Base-by-base conservation (phyloP, 805 yeast genomes). In the Saccharomycodes ludwigii region DNA sequence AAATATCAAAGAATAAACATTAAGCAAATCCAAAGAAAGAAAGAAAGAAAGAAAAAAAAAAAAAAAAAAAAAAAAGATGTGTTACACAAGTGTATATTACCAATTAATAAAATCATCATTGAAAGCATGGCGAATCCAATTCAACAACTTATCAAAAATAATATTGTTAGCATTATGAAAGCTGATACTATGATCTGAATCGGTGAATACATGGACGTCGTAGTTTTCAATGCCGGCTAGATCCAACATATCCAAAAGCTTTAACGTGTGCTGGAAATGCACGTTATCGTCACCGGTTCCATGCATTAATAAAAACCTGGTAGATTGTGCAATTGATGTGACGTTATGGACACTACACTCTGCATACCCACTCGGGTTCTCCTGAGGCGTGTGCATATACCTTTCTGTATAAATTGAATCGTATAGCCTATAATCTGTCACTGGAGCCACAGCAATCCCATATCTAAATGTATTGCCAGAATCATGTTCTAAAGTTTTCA, bases 211-310 rank as follows among this genome's bases (percentile, higher is more conserved):
- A 58, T 74, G 78, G 37, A 78, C 60, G 46, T 81, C 91, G 42
- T 74, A 81, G 56, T 91, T 91, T 47, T 82, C 93, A n/a, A 85
- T 70, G 3, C 67, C 68, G n/a, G 63, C 69, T 33, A 75, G 45
- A 46, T 86, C 77, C 34, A 88, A 63, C 42, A 68, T 59, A 56
- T 91, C 97, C 28, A 91, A 49, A 23, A 91, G 60, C 50, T 76
- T 73, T 37, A 84, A 63, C 27, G 88, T 71, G 58, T 91, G 83
- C 52, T 91, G 98, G 56, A 86, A 72, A 57, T 91, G 97, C 28
- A 91, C 98, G 46, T 91, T 91, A 55, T 91, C 98, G 57, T 91
- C 98, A 4, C 95, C 95, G 0, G 95, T 76, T 1, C 98, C 98
- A 50, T 88, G 98, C 83, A 88, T 83, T 22, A 91, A 51, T 38